phyloP scores from a whole-genome alignment of 768 basidiomycete species.

The Crassisporium funariophilum region DNA sequence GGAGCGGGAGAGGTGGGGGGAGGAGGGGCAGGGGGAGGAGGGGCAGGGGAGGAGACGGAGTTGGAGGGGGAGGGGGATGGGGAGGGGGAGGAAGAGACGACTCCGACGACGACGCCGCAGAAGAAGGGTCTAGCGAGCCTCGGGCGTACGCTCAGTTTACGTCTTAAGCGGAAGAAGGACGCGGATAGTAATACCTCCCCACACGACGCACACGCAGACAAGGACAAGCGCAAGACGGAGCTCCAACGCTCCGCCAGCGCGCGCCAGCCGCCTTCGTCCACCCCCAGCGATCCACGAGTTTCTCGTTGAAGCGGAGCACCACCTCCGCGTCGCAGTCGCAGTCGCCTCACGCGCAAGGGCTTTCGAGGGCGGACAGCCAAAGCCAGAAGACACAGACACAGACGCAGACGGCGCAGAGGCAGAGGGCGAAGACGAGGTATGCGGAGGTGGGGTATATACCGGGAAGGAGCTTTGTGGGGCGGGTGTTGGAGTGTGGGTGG shows the following conservation, averaged over 20 bases:
- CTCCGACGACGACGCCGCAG: slow-evolving; percentile 3
- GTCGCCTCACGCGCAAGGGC: too few species aligned
- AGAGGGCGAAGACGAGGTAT: slow-evolving; percentile 15
- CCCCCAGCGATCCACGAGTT: slow-evolving; percentile 18
- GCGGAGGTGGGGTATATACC: slow-evolving; percentile 77
- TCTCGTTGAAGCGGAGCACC: slow-evolving; percentile 22
- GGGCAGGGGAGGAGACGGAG: slow-evolving; percentile 2
- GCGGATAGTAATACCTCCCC: slow-evolving; percentile 10
- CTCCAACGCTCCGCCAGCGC: too few species aligned
- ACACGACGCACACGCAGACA: too few species aligned
- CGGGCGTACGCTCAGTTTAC: slow-evolving; percentile 23
- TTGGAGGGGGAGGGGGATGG: slow-evolving; percentile 2
- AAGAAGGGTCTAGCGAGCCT: slow-evolving; percentile 18
- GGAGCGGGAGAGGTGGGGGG: neutral
- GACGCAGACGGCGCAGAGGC: slow-evolving; percentile 12
- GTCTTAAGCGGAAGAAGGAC: slow-evolving; percentile 12
- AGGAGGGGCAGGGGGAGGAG: slow-evolving; percentile 2
- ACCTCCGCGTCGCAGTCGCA: slow-evolving; percentile 14
- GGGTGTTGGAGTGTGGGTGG: slow-evolving; percentile 82
- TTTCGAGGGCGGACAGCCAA: too few species aligned
- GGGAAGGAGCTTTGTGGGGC: slow-evolving; percentile 84
- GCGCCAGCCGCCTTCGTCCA: neutral
- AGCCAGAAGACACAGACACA: neutral
- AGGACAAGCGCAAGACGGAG: too few species aligned
- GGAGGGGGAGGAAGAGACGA: slow-evolving; percentile 7